Evolutionary conservation across 108 stramenopile species (phyloP).

Genomic region (Chaetoceros tenuissimus): DNA sequence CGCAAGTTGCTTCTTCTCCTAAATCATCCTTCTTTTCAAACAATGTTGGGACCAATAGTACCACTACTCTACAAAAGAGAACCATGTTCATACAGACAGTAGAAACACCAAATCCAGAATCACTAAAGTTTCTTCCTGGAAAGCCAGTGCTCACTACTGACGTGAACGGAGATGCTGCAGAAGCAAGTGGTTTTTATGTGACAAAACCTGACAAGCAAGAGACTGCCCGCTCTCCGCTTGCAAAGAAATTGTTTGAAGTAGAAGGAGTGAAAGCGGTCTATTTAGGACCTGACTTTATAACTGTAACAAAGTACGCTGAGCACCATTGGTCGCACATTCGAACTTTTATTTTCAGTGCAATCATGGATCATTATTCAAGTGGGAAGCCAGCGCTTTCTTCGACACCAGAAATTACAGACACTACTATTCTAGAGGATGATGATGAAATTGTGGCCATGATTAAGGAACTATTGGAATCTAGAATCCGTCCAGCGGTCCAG

Average conservation of each 20-base stretch:
- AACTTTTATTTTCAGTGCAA: slow-evolving; percentile 74
- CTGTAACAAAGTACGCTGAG: slow-evolving; percentile 91
- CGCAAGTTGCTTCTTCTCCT: too few relatives aligned
- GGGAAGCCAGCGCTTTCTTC: slow-evolving; percentile 50
- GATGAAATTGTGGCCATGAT: slow-evolving; percentile 97
- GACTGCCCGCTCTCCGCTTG: slow-evolving; percentile 80
- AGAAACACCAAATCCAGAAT: slow-evolving; percentile 95
- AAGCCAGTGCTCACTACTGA: slow-evolving; percentile 39
- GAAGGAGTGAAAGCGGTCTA: slow-evolving; percentile 93
- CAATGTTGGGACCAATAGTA: too few relatives aligned
- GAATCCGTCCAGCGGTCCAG: slow-evolving; percentile 97
- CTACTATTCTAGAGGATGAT: slow-evolving; percentile 92
- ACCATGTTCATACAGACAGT: slow-evolving; percentile 95
- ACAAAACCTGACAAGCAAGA: slow-evolving; percentile 52
- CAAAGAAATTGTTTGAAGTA: slow-evolving; percentile 68
- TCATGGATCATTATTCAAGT: slow-evolving; percentile 92
- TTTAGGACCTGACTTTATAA: slow-evolving; percentile 89
- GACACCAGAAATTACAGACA: slow-evolving; percentile 78
- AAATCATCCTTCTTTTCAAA: too few relatives aligned
- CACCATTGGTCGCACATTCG: slow-evolving; percentile 78
- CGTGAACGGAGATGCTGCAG: neutral
- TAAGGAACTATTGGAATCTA: slow-evolving; percentile 94
- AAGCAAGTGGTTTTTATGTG: slow-evolving; percentile 36
- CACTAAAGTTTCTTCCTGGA: slow-evolving; percentile 93
- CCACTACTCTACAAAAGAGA: slow-evolving; percentile 14